phyloP scores from a whole-genome alignment of 352 stramenopile species.

The Albugo laibachii region DNA sequence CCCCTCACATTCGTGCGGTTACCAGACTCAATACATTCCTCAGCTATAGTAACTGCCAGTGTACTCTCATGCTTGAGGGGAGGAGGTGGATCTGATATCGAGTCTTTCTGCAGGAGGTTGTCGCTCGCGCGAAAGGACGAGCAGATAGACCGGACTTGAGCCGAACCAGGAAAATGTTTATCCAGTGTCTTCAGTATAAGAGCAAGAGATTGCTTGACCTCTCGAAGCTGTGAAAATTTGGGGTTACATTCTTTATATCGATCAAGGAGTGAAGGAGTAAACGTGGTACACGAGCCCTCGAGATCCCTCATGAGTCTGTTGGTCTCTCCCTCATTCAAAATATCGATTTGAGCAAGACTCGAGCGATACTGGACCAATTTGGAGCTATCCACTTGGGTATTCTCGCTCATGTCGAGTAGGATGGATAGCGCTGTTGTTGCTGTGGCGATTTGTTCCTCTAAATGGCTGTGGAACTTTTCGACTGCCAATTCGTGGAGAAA shows the following conservation, averaged over 20 bases:
- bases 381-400: constrained; percentile 19
- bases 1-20: constrained; percentile 1
- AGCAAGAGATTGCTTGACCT: too few relatives aligned
- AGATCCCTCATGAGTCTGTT: constrained; percentile 9
- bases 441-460: constrained; percentile 57
- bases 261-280: too few relatives aligned
- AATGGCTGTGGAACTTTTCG: constrained; percentile 43
- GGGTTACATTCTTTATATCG: too few relatives aligned
- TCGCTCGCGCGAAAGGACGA: too few relatives aligned
- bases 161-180: too few relatives aligned
- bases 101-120: too few relatives aligned
- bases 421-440: constrained; percentile 56
- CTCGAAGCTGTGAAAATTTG: too few relatives aligned
- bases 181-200: too few relatives aligned
- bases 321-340: constrained; percentile 43
- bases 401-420: constrained; percentile 48
- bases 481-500: constrained; percentile 51
- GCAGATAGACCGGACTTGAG: too few relatives aligned
- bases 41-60: background rate
- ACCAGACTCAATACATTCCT: background rate
- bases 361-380: constrained; percentile 40
- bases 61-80: background rate
- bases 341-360: constrained; percentile 44
- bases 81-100: background rate
- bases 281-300: too few relatives aligned